Evolutionary conservation across 306 rosid species (phyloP).

Genomic region (Cicer bijugum): DNA sequence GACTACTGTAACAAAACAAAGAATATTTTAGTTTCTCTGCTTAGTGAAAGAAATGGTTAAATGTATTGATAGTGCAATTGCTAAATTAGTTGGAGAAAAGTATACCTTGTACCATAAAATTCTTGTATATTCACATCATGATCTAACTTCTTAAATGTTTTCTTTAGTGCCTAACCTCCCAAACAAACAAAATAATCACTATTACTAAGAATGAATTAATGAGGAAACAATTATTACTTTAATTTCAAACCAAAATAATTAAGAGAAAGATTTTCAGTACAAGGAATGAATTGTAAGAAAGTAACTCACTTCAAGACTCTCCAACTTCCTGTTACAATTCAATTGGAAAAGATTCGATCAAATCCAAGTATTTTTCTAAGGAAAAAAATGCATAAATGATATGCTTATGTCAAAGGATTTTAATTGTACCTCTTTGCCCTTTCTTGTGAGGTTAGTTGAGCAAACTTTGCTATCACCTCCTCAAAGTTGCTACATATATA

Average conservation of each 20-base stretch:
- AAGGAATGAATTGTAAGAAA: slow-evolving; percentile 33
- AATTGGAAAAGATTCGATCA: slow-evolving; percentile 41
- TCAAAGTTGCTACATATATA: slow-evolving; percentile 51
- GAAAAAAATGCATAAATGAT: slow-evolving; percentile 1
- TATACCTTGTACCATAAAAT: slow-evolving; percentile 71
- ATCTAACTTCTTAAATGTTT: slow-evolving; percentile 39
- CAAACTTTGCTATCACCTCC: slow-evolving; percentile 76
- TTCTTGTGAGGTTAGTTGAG: slow-evolving; percentile 82
- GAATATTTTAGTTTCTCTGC: slow-evolving; percentile 26
- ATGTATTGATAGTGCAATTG: slow-evolving; percentile 7
- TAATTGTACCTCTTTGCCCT: slow-evolving; percentile 67
- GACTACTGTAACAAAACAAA: slow-evolving; percentile 63
- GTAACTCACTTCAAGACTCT: slow-evolving; percentile 79
- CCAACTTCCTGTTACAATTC: slow-evolving; percentile 74
- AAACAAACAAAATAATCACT: slow-evolving; percentile 39
- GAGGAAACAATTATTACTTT: neutral
- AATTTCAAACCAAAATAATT: neutral
- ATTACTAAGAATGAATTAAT: slow-evolving; percentile 23
- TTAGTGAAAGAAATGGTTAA: neutral
- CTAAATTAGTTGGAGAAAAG: neutral
- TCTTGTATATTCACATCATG: slow-evolving; percentile 79
- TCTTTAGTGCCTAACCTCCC: slow-evolving; percentile 46
- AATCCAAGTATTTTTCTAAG: neutral
- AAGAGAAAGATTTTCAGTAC: slow-evolving; percentile 1
- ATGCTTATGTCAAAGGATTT: neutral